These are phyloP conservation scores for Xylaria multiplex DNA, from an alignment of 2,329 filamentous ascomycete genomes.

Conservation along the genomic window DNA sequence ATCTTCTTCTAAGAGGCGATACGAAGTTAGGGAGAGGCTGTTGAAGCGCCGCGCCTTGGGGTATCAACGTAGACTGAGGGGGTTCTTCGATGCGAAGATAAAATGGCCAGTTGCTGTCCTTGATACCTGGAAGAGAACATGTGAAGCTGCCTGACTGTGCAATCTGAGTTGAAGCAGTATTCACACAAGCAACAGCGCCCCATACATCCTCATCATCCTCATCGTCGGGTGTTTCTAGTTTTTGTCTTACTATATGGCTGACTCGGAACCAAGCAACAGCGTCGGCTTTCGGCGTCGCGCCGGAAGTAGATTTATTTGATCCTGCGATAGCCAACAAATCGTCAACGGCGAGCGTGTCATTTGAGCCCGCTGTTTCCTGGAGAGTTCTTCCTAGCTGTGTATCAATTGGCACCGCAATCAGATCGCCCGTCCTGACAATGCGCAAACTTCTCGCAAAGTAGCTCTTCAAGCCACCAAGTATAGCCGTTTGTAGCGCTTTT, in stretches of 20 bases:
- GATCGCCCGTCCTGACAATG: constrained; percentile 85
- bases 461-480: constrained; percentile 86
- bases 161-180: constrained; percentile 87
- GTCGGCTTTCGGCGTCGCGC: constrained; percentile 55
- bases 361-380: constrained; percentile 72
- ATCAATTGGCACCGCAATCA: constrained; percentile 90
- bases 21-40: constrained; percentile 62
- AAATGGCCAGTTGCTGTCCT: constrained; percentile 85
- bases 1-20: constrained; percentile 71
- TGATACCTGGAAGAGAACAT: constrained; percentile 79
- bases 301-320: constrained; percentile 51
- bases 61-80: constrained; percentile 60
- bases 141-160: constrained; percentile 90
- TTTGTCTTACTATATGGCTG: constrained; percentile 72
- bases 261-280: constrained; percentile 94
- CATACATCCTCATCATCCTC: constrained; percentile 76
- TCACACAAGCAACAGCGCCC: constrained; percentile 87
- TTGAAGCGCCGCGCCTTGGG: constrained; percentile 54
- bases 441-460: constrained; percentile 87
- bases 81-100: constrained; percentile 82
- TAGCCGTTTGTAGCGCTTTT: constrained; percentile 81
- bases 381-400: constrained; percentile 83
- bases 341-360: constrained; percentile 74
- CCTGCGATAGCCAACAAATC: constrained; percentile 70
- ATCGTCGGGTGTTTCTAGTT: constrained; percentile 62